Conservation (phyloP, 2,329 filamentous ascomycete species). For the Juglanconis oblonga region DNA sequence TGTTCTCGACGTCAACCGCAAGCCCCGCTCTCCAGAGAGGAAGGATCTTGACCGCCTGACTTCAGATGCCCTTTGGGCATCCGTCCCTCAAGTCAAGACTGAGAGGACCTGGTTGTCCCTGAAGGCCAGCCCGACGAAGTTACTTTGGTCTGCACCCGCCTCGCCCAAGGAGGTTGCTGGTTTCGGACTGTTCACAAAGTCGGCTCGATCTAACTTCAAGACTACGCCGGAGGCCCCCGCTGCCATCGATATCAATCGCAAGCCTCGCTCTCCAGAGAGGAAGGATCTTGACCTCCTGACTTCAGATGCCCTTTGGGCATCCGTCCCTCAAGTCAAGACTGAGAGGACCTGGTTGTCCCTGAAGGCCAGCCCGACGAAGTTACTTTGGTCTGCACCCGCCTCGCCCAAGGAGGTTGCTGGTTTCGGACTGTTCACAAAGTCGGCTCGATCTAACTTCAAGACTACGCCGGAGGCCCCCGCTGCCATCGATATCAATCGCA, state of each 20-base stretch:
- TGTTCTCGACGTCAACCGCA: constrained; percentile 28
- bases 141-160: constrained; percentile 21
- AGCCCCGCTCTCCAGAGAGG: constrained; percentile 23
- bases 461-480: constrained; percentile 30
- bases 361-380: constrained; percentile 5
- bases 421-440: constrained; percentile 25
- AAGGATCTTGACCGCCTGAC: constrained; percentile 26
- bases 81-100: neutral
- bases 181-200: constrained; percentile 25
- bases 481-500: constrained; percentile 28
- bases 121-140: constrained; percentile 3
- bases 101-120: constrained; percentile 1
- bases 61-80: constrained; percentile 27
- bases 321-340: neutral
- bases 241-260: constrained; percentile 28
- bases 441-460: constrained; percentile 25
- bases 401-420: constrained; percentile 5
- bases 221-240: constrained; percentile 30
- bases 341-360: constrained; percentile 4
- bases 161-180: constrained; percentile 4
- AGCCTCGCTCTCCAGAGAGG: constrained; percentile 23
- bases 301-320: constrained; percentile 27
- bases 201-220: constrained; percentile 24
- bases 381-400: constrained; percentile 21
- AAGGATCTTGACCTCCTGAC: constrained; percentile 26